Evolutionary conservation across 345 rosid species (phyloP), one percentile per base, ranked within the genome.

Genomic region (Bruguiera sexangula): DNA sequence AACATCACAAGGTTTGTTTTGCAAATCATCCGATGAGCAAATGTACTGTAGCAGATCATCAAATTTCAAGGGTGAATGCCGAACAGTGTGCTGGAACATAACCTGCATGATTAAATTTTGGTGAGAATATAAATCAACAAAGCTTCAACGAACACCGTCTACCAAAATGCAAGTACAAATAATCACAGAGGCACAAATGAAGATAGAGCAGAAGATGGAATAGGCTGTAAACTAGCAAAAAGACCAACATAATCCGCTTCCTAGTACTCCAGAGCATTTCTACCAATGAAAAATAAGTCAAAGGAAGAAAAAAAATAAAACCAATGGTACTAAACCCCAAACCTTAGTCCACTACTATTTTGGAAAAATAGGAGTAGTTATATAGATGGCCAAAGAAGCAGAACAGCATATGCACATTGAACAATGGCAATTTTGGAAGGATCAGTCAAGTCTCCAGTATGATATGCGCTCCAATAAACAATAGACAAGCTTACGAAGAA

Each of bases 51-150:
- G 76, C 30, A 95, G 82, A 84, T 95, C 96, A 67, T 90, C 96
- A 53, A 89, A 72, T 80, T 83, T 90, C 68, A 90, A 55, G 30
- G 99, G 96, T 67, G 90, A 85, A 75, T 86, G 90, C 60, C 98
- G 81, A 56, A 80, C 96, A 46, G 76, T 75, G 67, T 86, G 82
- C 75, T 95, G 99, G 80, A 95, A 95, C 74, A 95, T 62, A 66
- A 95, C 80, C 99, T 95, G 85, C 81, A 78, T 65, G 52, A 39
- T 67, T 46, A 48, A 43, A 75, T 75, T n/a, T 20, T 31, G 34
- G 70, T 9, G 22, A 46, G 30, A 6, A 20, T 65, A 59, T 68
- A 13, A 13, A 53, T 37, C 31, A 66, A 57, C 11, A 37, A 71
- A 61, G 26, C 67, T 34, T 13, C 60, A 50, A 43, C 3, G 13